phyloP scores from a whole-genome alignment of 2,329 filamentous ascomycete species.

The Dryadomyces quercivorus region DNA sequence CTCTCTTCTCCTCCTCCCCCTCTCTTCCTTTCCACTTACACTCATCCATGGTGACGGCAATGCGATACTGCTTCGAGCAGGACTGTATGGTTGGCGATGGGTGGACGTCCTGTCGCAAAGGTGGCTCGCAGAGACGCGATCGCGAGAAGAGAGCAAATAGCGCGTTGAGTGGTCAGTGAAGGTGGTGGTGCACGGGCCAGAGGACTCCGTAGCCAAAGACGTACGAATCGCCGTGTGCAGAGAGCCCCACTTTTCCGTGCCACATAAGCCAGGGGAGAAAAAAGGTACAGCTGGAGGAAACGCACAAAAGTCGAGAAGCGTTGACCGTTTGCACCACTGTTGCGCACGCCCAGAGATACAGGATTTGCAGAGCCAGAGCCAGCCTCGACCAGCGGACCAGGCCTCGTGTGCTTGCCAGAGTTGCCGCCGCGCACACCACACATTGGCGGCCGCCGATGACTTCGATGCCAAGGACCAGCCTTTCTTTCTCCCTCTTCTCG shows the following conservation, averaged over 20 bases:
- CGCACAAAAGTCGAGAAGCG: too few relatives aligned
- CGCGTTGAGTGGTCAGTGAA: slow-evolving; percentile 8
- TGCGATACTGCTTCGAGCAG: background rate
- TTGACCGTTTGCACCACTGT: too few relatives aligned
- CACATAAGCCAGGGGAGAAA: slow-evolving; percentile 3
- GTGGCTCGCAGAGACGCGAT: slow-evolving; percentile 6
- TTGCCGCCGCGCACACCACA: too few relatives aligned
- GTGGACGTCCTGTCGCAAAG: background rate
- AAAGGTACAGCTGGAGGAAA: background rate
- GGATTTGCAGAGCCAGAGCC: too few relatives aligned
- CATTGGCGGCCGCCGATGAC: background rate
- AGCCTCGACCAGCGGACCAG: too few relatives aligned
- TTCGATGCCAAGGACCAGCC: background rate
- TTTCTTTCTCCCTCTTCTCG: too few relatives aligned
- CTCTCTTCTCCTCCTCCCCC: too few relatives aligned
- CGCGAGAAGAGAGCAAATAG: slow-evolving; percentile 6
- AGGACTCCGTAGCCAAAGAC: background rate
- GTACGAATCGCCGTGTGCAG: background rate
- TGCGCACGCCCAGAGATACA: too few relatives aligned
- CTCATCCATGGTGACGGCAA: background rate
- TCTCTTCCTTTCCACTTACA: background rate
- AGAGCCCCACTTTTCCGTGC: slow-evolving; percentile 1
- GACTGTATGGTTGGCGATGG: too few relatives aligned
- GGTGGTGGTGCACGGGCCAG: slow-evolving; percentile 4
- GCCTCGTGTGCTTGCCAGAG: too few relatives aligned